phyloP scores from a whole-genome alignment of 1,284 basidiomycete genomes.

The Gymnopus androsaceus region DNA sequence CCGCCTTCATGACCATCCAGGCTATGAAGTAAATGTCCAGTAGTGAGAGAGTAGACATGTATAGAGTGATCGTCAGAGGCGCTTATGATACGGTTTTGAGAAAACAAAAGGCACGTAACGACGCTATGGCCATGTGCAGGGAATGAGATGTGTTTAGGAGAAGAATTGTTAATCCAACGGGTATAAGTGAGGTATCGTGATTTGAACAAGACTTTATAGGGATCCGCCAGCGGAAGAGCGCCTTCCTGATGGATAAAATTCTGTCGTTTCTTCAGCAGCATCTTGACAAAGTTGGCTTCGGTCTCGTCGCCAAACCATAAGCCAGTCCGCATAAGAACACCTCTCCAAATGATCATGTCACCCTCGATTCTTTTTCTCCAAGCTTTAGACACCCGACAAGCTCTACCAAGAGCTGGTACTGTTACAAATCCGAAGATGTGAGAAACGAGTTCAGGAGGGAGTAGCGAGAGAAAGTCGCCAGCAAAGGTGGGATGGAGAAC shows the following conservation, averaged over 20 bases:
- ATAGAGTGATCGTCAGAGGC: conserved; percentile 95
- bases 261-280: conserved; percentile 4
- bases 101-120: conserved; percentile 93
- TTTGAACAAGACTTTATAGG: conserved; percentile 86
- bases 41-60: conserved; percentile 84
- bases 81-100: conserved; percentile 89
- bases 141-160: conserved; percentile 78
- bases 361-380: conserved; percentile 86
- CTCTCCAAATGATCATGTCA: conserved; percentile 82
- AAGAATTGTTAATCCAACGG: conserved; percentile 75
- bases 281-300: conserved; percentile 60
- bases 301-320: conserved; percentile 85
- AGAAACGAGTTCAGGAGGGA: conserved; percentile 86
- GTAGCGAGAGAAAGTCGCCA: conserved; percentile 82
- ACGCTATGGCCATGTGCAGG: conserved; percentile 86
- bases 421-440: conserved; percentile 79
- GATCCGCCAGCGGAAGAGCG: conserved; percentile 69
- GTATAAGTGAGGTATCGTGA: conserved; percentile 77
- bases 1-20: conserved; percentile 92
- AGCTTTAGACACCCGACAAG: conserved; percentile 77
- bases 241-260: not conserved
- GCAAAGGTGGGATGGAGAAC: conserved; percentile 83
- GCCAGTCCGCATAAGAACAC: conserved; percentile 73
- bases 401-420: conserved; percentile 74
- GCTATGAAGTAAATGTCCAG: conserved; percentile 72